These are phyloP conservation scores for Senna siamea DNA, from an alignment of 306 rosid species.

Conservation along the genomic window DNA sequence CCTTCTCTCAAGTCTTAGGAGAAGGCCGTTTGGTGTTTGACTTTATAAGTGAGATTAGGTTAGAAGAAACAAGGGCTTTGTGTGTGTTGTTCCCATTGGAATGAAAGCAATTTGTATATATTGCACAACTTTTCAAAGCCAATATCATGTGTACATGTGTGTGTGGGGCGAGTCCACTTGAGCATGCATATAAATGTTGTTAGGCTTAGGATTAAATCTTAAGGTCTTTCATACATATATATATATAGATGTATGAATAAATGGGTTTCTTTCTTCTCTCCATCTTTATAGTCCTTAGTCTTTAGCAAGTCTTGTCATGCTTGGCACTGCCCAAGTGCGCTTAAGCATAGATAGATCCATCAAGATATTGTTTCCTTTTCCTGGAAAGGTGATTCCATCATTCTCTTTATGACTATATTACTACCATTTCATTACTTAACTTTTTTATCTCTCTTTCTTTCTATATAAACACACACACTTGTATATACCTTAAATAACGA, in stretches of 20 bases:
- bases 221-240: no score
- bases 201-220: no score
- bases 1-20: not conserved
- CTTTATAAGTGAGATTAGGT: not conserved
- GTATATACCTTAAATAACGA: not conserved
- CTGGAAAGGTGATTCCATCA: conserved; percentile 15
- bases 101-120: not conserved
- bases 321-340: conserved; percentile 29
- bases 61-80: not conserved
- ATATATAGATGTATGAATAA: no score
- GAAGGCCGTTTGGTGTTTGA: not conserved
- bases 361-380: conserved; percentile 21
- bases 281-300: not conserved
- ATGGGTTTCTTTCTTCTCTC: not conserved
- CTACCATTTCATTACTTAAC: not conserved
- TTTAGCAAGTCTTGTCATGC: conserved; percentile 41
- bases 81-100: not conserved
- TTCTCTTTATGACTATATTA: conserved; percentile 1
- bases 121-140: not conserved
- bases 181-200: not conserved
- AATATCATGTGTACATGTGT: not conserved
- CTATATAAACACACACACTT: no score
- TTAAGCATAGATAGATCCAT: conserved; percentile 20
- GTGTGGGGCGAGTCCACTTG: not conserved
- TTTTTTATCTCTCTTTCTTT: no score